These are phyloP conservation scores for Daedalea quercina DNA, from an alignment of 768 basidiomycete species.

Conservation along the genomic window DNA sequence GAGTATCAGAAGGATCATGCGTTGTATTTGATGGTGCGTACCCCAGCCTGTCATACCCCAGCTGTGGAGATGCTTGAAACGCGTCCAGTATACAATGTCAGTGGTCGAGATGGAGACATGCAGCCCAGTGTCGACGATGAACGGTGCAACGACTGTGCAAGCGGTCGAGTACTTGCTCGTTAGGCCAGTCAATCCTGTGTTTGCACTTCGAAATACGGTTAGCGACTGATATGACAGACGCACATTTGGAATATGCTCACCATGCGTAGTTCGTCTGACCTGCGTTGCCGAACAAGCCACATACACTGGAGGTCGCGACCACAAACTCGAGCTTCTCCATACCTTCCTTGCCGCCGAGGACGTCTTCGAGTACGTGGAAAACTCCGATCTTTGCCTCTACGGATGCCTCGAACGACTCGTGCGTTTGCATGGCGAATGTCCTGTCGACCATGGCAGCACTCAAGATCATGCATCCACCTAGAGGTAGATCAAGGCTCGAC, in stretches of 20 bases:
- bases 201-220: not conserved
- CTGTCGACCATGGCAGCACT: slow-evolving; percentile 8
- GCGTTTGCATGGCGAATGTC: slow-evolving; percentile 10
- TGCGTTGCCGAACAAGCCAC: slow-evolving; percentile 10
- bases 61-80: slow-evolving; percentile 1
- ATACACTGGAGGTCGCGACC: slow-evolving; percentile 15
- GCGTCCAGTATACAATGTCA: not conserved
- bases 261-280: slow-evolving; percentile 14
- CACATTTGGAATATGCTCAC: slow-evolving; percentile 8
- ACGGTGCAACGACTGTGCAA: slow-evolving; percentile 4
- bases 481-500: not conserved
- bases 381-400: slow-evolving; percentile 7
- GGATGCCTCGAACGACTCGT: slow-evolving; percentile 6
- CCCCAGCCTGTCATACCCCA: slow-evolving; percentile 10
- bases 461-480: slow-evolving; percentile 15
- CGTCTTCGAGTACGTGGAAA: slow-evolving; percentile 3
- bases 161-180: slow-evolving; percentile 3
- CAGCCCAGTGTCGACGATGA: slow-evolving; percentile 4
- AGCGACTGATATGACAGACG: not conserved
- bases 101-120: not conserved
- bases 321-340: slow-evolving; percentile 12
- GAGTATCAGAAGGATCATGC: not conserved
- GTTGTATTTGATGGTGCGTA: too few relatives aligned
- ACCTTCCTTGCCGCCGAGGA: not conserved
- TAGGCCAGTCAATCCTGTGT: slow-evolving; percentile 1